Percentiles rank a stretch among this genome's conserved stretches.
Conservation (phyloP, 495 filamentous ascomycete genomes). For the Hypoxylon fuscum region DNA sequence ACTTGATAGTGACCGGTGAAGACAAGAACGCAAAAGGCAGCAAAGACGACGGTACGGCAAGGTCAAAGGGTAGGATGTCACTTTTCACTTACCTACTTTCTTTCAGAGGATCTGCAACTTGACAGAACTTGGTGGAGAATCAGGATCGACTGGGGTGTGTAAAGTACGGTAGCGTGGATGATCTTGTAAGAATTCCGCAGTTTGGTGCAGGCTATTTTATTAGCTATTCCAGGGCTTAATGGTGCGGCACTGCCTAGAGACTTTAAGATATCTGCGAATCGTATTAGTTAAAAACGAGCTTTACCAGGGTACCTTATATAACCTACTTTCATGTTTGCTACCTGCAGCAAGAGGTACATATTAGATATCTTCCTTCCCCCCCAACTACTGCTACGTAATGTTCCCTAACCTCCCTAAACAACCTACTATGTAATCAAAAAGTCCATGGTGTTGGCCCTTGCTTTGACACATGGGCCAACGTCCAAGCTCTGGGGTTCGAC, state of each 20-base stretch:
- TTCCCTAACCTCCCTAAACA: neutral
- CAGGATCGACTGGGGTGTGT: too few relatives aligned
- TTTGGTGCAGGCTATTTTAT: neutral
- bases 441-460: neutral
- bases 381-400: neutral
- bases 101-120: too few relatives aligned
- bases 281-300: neutral
- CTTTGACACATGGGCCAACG: neutral
- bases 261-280: neutral
- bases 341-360: too few relatives aligned
- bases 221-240: too few relatives aligned
- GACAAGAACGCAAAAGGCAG: neutral
- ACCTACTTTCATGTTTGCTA: neutral
- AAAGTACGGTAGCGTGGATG: constrained; percentile 20
- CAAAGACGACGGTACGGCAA: neutral
- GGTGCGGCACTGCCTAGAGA: neutral
- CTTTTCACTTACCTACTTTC: too few relatives aligned
- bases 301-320: neutral
- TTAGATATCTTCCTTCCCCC: too few relatives aligned
- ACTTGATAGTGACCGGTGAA: constrained; percentile 9
- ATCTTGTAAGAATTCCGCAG: constrained; percentile 17
- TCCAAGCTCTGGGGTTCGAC: neutral
- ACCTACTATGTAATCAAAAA: neutral
- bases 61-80: too few relatives aligned
- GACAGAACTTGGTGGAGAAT: too few relatives aligned